Percentiles rank a stretch among this genome's conserved stretches.
Evolutionary conservation across 345 rosid genomes (phyloP).

Genomic region (Salix brachista): DNA sequence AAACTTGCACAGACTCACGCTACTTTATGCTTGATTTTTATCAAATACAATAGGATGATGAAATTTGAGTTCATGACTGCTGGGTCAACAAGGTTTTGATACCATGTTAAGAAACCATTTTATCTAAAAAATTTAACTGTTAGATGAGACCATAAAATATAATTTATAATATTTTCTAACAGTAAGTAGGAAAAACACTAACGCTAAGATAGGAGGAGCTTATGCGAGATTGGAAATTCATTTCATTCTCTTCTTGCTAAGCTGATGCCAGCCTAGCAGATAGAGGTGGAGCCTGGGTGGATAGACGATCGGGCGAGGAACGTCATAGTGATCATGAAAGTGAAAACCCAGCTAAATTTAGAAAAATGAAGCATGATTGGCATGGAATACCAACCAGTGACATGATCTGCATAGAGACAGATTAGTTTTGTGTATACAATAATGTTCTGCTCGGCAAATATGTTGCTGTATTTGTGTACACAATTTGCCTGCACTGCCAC

Average conservation of each 20-base stretch:
- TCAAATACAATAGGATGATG: no score
- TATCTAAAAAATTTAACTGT: no score
- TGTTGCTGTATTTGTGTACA: not conserved
- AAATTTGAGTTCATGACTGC: no score
- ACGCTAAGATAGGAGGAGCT: no score
- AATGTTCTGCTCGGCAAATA: no score
- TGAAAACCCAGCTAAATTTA: slow-evolving; percentile 1
- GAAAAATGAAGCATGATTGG: not conserved
- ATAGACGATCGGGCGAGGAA: not conserved
- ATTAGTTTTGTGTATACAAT: not conserved
- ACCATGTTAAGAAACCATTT: no score
- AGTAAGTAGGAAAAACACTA: no score
- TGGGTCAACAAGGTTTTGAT: fast-evolving
- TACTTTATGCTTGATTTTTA: no score
- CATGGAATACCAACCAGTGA: not conserved
- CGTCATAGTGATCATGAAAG: not conserved
- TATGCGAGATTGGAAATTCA: not conserved
- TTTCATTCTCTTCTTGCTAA: not conserved
- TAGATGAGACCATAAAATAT: no score
- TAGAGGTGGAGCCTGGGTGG: not conserved
- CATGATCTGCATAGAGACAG: not conserved
- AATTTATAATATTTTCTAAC: no score
- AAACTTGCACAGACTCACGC: no score
- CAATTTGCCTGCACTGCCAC: not conserved
- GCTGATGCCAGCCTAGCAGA: not conserved